Evolutionary conservation across 495 filamentous ascomycete genomes (phyloP).

Genomic region (Aspergillus wentii): DNA sequence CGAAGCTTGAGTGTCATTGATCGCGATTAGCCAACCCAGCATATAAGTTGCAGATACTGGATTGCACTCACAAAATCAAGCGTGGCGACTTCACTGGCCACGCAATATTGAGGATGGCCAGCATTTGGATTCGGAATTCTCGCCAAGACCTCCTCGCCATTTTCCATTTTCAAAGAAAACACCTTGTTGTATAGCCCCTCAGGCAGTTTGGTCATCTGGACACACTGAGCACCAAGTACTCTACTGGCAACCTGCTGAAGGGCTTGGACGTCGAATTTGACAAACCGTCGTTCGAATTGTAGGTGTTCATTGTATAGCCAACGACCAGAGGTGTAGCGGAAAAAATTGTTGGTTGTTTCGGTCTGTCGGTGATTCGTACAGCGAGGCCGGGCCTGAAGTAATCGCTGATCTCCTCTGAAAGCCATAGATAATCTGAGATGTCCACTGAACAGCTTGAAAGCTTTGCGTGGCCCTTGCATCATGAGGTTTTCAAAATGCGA

Average conservation of each 20-base stretch:
- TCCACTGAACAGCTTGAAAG: too few relatives aligned
- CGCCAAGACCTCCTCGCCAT: constrained; percentile 25
- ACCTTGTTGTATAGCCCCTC: constrained; percentile 36
- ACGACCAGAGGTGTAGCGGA: constrained; percentile 3
- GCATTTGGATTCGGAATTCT: constrained; percentile 29
- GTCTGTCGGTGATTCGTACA: too few relatives aligned
- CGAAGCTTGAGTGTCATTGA: constrained; percentile 3
- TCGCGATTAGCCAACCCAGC: too few relatives aligned
- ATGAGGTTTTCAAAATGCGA: too few relatives aligned
- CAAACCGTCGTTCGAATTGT: constrained; percentile 1
- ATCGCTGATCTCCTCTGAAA: too few relatives aligned
- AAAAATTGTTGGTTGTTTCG: too few relatives aligned
- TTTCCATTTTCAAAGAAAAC: constrained; percentile 25
- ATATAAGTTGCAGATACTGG: background rate
- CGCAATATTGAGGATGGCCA: constrained; percentile 21
- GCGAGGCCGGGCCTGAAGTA: too few relatives aligned
- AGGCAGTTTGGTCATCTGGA: constrained; percentile 10
- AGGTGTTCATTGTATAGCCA: constrained; percentile 4
- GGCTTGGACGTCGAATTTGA: constrained; percentile 3
- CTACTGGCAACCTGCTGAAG: background rate
- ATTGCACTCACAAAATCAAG: constrained; percentile 22
- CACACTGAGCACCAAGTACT: background rate
- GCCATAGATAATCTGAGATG: too few relatives aligned
- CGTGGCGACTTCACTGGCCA: constrained; percentile 35
- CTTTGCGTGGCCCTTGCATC: too few relatives aligned